Percentiles rank a stretch among this genome's conserved stretches.
Evolutionary conservation across 768 basidiomycete genomes (phyloP).

Genomic region (Leucosporidium creatinivorum): DNA sequence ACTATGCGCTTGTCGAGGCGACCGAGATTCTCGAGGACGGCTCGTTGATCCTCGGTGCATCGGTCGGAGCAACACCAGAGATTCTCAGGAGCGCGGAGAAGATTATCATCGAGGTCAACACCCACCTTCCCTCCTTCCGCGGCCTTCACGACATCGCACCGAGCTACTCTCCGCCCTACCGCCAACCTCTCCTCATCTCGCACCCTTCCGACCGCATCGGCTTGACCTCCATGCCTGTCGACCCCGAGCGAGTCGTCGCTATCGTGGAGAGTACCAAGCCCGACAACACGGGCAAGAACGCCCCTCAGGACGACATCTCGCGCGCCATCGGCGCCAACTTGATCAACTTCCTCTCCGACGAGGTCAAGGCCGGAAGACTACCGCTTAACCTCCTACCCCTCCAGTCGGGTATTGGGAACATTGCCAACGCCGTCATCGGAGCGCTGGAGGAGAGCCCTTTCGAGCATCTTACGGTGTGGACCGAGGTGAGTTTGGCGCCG

Average conservation of each 20-base stretch:
- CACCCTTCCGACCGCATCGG: conserved; percentile 37
- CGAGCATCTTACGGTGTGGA: conserved; percentile 38
- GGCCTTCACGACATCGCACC: conserved; percentile 39
- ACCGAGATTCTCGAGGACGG: conserved; percentile 38
- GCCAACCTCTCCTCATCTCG: conserved; percentile 35
- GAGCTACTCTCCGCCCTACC: conserved; percentile 36
- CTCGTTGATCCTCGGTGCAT: conserved; percentile 36
- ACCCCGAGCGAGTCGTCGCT: conserved; percentile 38
- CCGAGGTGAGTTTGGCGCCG: conserved; percentile 28
- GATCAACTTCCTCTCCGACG: conserved; percentile 37
- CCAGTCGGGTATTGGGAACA: conserved; percentile 39
- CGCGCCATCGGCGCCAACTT: conserved; percentile 35
- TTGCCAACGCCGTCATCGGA: conserved; percentile 37
- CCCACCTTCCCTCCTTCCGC: conserved; percentile 36
- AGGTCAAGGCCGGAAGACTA: conserved; percentile 35
- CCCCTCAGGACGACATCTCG: conserved; percentile 32
- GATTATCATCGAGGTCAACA: conserved; percentile 41
- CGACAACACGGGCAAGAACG: conserved; percentile 36
- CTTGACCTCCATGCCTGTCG: conserved; percentile 32
- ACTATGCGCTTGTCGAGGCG: conserved; percentile 39
- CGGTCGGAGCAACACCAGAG: conserved; percentile 40
- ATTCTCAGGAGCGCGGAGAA: conserved; percentile 37
- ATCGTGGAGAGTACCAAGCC: conserved; percentile 37
- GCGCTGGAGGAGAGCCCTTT: conserved; percentile 33
- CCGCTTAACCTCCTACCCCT: conserved; percentile 37